These are phyloP conservation scores for Geosmithia flava DNA, from an alignment of 2,329 filamentous ascomycete genomes.

Conservation along the genomic window DNA sequence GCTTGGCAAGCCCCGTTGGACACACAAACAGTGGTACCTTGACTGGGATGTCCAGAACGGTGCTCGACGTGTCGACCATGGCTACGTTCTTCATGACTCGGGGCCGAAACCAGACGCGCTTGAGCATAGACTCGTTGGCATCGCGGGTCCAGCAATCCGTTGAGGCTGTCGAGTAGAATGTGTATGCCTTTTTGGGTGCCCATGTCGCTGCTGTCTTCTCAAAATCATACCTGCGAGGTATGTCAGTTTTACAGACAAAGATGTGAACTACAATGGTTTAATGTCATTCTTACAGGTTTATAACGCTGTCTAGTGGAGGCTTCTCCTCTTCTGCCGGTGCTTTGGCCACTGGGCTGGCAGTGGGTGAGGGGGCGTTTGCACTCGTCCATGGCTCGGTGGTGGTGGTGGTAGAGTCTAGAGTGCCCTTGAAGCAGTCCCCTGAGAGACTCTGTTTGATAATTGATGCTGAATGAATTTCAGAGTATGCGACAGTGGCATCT, in stretches of 20 bases:
- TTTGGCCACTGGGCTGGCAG: background rate
- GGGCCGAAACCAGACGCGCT: slow-evolving; percentile 11
- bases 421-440: slow-evolving; percentile 5
- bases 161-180: slow-evolving; percentile 10
- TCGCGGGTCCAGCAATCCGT: slow-evolving; percentile 13
- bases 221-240: slow-evolving; percentile 8
- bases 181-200: slow-evolving; percentile 9
- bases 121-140: slow-evolving; percentile 7
- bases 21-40: slow-evolving; percentile 10
- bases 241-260: background rate
- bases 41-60: slow-evolving; percentile 9
- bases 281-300: slow-evolving; percentile 6
- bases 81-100: slow-evolving; percentile 10
- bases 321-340: background rate
- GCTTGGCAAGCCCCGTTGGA: slow-evolving; percentile 8
- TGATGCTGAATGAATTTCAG: slow-evolving; percentile 9
- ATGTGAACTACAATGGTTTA: background rate
- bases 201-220: slow-evolving; percentile 7
- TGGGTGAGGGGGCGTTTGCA: background rate
- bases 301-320: slow-evolving; percentile 7
- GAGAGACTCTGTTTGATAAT: slow-evolving; percentile 9
- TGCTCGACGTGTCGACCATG: slow-evolving; percentile 5
- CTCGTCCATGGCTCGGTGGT: slow-evolving; percentile 2
- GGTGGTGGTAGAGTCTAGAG: slow-evolving; percentile 4
- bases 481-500: slow-evolving; percentile 12